phyloP scores from a whole-genome alignment of 2,329 filamentous ascomycete genomes.

The Escovopsis weberi region DNA sequence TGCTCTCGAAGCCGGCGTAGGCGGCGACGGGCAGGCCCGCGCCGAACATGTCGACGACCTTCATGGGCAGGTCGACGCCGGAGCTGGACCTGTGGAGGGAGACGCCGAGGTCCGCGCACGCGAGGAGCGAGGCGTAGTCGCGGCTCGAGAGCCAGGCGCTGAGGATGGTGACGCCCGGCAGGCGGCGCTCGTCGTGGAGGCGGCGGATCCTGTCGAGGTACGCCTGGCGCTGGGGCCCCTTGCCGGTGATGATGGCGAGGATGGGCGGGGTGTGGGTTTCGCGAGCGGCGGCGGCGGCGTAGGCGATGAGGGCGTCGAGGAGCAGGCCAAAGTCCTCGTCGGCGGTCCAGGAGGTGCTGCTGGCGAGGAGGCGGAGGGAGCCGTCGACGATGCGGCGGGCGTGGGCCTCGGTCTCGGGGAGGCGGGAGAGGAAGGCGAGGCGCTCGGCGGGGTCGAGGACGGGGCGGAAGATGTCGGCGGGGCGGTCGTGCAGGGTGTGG shows the following conservation, averaged over 20 bases:
- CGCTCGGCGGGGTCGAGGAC: constrained; percentile 34
- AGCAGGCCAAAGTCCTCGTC: constrained; percentile 91
- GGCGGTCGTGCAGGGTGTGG: constrained; percentile 71
- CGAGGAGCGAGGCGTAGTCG: constrained; percentile 75
- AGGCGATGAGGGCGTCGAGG: constrained; percentile 64
- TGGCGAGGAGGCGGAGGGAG: constrained; percentile 59
- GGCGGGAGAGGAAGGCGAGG: constrained; percentile 43
- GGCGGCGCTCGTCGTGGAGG: constrained; percentile 45
- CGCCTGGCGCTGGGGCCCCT: constrained; percentile 67
- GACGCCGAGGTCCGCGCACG: constrained; percentile 75
- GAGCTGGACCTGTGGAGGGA: constrained; percentile 88
- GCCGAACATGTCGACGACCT: constrained; percentile 98
- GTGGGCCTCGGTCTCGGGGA: constrained; percentile 49
- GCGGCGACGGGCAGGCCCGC: constrained; percentile 81
- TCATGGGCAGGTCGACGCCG: constrained; percentile 95
- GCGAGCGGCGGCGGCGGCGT: constrained; percentile 42
- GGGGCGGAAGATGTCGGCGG: constrained; percentile 69
- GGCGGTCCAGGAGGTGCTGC: constrained; percentile 91
- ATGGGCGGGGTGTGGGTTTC: constrained; percentile 40
- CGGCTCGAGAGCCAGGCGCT: constrained; percentile 76
- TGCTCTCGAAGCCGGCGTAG: constrained; percentile 75
- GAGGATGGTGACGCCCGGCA: constrained; percentile 55
- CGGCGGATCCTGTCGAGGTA: constrained; percentile 54
- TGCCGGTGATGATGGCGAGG: constrained; percentile 87
- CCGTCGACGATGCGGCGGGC: constrained; percentile 44